A percentile compares a stretch with the other conserved stretches of the same genome.
phyloP scores from a whole-genome alignment of 2,329 filamentous ascomycete genomes.

The Monilinia fructigena region DNA sequence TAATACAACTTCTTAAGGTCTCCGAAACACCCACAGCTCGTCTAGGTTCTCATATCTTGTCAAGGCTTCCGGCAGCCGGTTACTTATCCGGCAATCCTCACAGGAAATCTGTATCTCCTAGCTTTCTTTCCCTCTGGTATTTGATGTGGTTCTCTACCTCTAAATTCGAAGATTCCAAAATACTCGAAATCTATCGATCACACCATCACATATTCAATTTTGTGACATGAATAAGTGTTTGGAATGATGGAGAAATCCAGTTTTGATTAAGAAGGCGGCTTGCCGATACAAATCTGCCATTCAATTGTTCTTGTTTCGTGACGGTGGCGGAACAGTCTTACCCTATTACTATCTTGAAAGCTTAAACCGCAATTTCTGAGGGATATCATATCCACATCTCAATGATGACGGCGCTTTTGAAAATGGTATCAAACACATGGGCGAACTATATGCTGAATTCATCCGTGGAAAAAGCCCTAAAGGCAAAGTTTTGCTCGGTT shows the following conservation, averaged over 20 bases:
- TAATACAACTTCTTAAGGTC: neutral
- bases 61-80: neutral
- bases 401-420: conserved; percentile 8
- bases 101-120: neutral
- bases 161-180: neutral
- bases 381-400: conserved; percentile 19
- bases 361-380: conserved; percentile 15
- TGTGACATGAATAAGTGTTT: neutral
- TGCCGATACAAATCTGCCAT: conserved; percentile 15
- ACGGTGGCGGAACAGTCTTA: conserved; percentile 15
- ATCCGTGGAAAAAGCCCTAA: conserved; percentile 11
- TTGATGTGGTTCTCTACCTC: neutral
- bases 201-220: neutral
- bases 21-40: neutral
- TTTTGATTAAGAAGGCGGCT: conserved; percentile 10
- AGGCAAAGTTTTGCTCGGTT: conserved; percentile 18
- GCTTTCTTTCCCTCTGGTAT: neutral
- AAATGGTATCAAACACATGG: conserved; percentile 14
- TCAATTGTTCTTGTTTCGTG: conserved; percentile 16
- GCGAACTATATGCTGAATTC: conserved; percentile 11
- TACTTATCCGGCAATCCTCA: neutral
- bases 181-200: neutral
- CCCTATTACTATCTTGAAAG: conserved; percentile 21
- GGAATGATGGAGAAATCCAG: conserved; percentile 13
- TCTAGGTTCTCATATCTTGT: neutral